Evolutionary conservation across 2,329 filamentous ascomycete species (phyloP).

Genomic region (Fusarium coicis): DNA sequence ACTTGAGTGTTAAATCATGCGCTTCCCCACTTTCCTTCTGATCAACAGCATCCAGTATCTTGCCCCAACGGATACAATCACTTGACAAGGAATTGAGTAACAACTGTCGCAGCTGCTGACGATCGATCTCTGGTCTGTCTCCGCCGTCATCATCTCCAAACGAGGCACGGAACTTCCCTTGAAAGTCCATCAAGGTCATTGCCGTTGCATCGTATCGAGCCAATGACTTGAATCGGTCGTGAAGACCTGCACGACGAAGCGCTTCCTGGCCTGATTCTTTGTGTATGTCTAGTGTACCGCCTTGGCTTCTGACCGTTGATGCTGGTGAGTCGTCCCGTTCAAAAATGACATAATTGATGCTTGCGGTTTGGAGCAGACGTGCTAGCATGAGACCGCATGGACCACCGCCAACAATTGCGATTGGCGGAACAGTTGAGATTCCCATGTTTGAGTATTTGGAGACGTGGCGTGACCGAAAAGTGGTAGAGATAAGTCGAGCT

Average conservation of each 20-base stretch:
- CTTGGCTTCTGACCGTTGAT: not conserved
- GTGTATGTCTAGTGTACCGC: not conserved
- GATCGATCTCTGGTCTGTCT: conserved; percentile 3
- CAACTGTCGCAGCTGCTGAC: not conserved
- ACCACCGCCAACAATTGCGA: conserved; percentile 1
- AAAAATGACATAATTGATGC: not conserved
- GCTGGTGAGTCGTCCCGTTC: not conserved
- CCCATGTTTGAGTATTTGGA: not conserved
- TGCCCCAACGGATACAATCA: conserved; percentile 1
- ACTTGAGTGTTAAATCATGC: not conserved
- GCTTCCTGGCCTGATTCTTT: not conserved
- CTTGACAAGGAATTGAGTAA: not conserved
- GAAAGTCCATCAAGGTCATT: conserved; percentile 4
- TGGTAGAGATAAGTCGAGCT: fast-evolving
- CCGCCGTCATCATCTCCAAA: not conserved
- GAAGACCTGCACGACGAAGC: not conserved
- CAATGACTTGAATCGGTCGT: not conserved
- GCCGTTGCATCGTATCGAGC: not conserved
- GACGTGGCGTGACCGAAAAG: not conserved
- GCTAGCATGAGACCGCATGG: not conserved
- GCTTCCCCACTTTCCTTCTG: fast-evolving
- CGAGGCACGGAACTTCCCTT: not conserved
- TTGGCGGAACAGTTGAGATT: not conserved
- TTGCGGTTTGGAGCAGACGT: not conserved
- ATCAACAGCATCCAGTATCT: not conserved